Percentiles rank a stretch among this genome's conserved stretches.
phyloP scores from a whole-genome alignment of 176 grass and related monocot genomes.

The Aegilops speltoides region DNA sequence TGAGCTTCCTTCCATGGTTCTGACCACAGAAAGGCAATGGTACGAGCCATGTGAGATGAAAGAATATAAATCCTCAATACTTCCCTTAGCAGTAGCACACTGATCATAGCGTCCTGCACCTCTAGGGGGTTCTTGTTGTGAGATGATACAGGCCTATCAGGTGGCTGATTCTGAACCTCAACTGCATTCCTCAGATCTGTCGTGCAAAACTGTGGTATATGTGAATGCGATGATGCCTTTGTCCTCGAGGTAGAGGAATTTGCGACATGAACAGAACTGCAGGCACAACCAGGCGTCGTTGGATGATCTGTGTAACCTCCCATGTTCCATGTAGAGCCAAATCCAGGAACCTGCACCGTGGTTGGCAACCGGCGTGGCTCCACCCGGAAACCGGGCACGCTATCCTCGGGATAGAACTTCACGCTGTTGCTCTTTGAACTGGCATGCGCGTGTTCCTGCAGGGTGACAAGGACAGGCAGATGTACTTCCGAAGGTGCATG shows the following conservation, averaged over 20 bases:
- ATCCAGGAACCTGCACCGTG: constrained; percentile 30
- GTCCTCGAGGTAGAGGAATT: constrained; percentile 41
- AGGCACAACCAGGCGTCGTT: constrained; percentile 18
- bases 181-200: constrained; percentile 29
- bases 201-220: constrained; percentile 25
- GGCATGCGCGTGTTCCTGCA: constrained; percentile 46
- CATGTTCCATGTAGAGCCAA: constrained; percentile 27
- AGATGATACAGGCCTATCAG: constrained; percentile 34
- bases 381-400: constrained; percentile 45
- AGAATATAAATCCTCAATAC: not conserved
- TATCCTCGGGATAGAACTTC: constrained; percentile 49
- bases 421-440: constrained; percentile 60
- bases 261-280: constrained; percentile 53
- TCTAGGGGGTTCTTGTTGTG: constrained; percentile 50
- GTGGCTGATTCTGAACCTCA: constrained; percentile 39
- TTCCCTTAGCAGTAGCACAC: not conserved
- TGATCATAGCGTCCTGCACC: constrained; percentile 45
- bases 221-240: constrained; percentile 47
- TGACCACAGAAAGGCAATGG: constrained; percentile 30
- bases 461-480: not conserved
- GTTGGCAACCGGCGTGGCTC: constrained; percentile 24
- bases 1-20: constrained; percentile 52
- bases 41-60: constrained; percentile 18
- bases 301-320: constrained; percentile 26
- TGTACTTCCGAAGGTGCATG: not conserved